A percentile compares a stretch with the other conserved stretches of the same genome.
phyloP scores from a whole-genome alignment of 139 green algal genomes.

The Tetraselmis chui region DNA sequence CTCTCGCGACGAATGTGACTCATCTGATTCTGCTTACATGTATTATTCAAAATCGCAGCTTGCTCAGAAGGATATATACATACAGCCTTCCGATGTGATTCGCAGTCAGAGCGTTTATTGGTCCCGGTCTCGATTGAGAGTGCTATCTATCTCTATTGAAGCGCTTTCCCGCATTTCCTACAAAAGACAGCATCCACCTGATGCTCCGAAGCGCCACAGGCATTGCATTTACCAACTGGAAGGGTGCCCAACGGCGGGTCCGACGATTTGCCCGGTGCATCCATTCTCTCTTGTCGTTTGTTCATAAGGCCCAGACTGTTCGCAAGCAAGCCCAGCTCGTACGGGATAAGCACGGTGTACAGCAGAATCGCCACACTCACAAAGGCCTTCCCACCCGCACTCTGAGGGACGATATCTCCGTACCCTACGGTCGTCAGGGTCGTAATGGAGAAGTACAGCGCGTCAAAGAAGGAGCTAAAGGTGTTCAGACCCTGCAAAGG shows the following conservation, averaged over 20 bases:
- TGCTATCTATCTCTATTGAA: too few species aligned
- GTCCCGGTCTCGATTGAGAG: too few species aligned
- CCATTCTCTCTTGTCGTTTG: neutral
- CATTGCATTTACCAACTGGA: neutral
- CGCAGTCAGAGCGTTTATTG: too few species aligned
- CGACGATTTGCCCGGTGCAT: neutral
- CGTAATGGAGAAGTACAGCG: slow-evolving; percentile 1
- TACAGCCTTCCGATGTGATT: too few species aligned
- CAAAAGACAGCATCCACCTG: neutral
- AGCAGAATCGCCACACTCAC: neutral
- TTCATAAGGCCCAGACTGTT: neutral
- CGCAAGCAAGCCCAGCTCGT: neutral
- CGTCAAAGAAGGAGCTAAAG: neutral
- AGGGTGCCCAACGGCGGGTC: neutral
- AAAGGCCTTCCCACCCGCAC: neutral
- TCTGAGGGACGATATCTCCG: neutral
- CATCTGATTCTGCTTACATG: too few species aligned
- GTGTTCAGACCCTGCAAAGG: neutral
- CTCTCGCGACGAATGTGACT: too few species aligned
- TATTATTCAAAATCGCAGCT: too few species aligned
- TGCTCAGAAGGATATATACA: too few species aligned
- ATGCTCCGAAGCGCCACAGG: neutral
- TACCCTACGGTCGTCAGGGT: slow-evolving; percentile 1
- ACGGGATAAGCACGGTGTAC: neutral
- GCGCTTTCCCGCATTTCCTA: neutral